A percentile compares a stretch with the other conserved stretches of the same genome.
phyloP scores from a whole-genome alignment of 768 basidiomycete species.

The Imleria badia region DNA sequence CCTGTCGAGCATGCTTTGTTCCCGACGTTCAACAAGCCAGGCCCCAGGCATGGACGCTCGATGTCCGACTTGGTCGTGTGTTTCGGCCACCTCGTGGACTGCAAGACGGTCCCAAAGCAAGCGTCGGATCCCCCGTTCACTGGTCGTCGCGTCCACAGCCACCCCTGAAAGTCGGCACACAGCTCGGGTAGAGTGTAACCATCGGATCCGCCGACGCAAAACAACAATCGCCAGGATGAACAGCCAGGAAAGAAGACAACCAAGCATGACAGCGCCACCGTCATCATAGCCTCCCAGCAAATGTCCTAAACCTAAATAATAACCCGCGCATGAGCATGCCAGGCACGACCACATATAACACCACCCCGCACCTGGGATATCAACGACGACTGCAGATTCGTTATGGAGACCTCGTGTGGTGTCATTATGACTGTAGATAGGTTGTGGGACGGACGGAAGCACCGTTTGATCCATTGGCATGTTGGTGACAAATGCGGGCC shows the following conservation, averaged over 20 bases:
- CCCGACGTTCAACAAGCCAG: background rate
- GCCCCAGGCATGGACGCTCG: conserved; percentile 1
- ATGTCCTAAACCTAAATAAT: background rate
- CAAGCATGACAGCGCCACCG: background rate
- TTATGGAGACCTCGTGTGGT: background rate
- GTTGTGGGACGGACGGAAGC: background rate
- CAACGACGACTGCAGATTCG: background rate
- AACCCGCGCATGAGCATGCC: background rate
- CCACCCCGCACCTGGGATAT: background rate
- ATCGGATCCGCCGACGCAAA: background rate
- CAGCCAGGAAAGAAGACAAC: conserved; percentile 4
- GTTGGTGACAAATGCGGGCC: background rate
- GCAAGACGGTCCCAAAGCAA: background rate
- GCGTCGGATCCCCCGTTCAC: background rate
- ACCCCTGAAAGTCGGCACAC: background rate
- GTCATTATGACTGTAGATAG: background rate
- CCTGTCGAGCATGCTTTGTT: background rate
- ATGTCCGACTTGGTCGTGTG: background rate
- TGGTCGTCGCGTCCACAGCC: background rate
- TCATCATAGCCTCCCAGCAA: background rate
- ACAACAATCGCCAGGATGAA: background rate
- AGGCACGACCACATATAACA: background rate
- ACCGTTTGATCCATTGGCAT: background rate
- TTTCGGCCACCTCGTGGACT: background rate
- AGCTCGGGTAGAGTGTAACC: background rate